Evolutionary conservation across 1,284 basidiomycete species (phyloP), one percentile per base, ranked within the genome.

Genomic region (Schizopora paradoxa): DNA sequence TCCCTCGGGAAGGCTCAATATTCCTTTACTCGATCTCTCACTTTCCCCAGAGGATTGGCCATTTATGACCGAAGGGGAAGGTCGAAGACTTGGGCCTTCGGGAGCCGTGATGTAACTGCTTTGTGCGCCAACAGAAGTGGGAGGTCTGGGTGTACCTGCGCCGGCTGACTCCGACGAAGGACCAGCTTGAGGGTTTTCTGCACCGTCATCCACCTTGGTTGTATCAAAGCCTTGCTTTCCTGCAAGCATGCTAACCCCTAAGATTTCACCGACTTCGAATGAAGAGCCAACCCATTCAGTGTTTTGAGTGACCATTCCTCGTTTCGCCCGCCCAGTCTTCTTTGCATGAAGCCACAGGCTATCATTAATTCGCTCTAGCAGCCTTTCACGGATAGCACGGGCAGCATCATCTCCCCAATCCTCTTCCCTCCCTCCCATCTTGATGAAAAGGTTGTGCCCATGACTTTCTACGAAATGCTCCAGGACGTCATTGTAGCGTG

Each of bases 201-300:
- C 28, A 31, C 8, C 28, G 43, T 22, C 52, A 49, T 36, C 43
- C 54, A 52, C 41, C n/a, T n/a, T n/a, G n/a, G n/a, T n/a, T n/a
- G n/a, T n/a, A 40, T 48, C 49, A 49, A 22, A 51, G 51, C 29
- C 59, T 51, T 33, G 64, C 66, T 29, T 68, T 62, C n/a, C n/a
- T n/a, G n/a, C n/a, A 32, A 77, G 58, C 16, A 78, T 61, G 35
- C 38, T 47, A 40, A 84, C 66, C 2, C 81, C 82, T 7, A 82
- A 63, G 45, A 85, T 69, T 14, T 73, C 72, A 2, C 86, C 87
- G 32, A 90, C 69, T 55, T 87, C 82, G 54, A 90, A 90, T 46
- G 77, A 85, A 13, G 68, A 70, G 22, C 86, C 85, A 19, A 86
- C 70, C 87, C 86, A 89, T 33, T 55, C 65, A 66, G 28, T 63